phyloP scores from a whole-genome alignment of 345 rosid genomes.

The Jatropha curcas region DNA sequence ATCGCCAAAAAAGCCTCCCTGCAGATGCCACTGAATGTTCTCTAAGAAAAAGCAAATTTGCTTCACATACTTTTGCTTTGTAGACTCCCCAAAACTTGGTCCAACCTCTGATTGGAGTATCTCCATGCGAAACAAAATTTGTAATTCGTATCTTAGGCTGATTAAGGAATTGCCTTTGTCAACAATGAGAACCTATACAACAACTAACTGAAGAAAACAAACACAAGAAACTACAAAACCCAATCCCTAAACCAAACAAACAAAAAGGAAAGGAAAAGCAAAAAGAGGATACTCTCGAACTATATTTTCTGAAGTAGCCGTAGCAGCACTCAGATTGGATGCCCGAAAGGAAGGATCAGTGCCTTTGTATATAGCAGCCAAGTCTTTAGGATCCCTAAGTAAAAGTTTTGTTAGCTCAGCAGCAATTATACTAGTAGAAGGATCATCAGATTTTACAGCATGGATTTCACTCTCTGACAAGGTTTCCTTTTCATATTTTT shows the following conservation, averaged over 20 bases:
- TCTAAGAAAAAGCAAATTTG: slow-evolving; percentile 77
- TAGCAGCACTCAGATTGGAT: slow-evolving; percentile 34
- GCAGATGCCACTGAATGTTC: slow-evolving; percentile 71
- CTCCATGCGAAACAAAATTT: slow-evolving; percentile 92
- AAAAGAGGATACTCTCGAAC: slow-evolving; percentile 80
- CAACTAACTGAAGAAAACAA: slow-evolving; percentile 1
- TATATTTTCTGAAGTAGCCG: slow-evolving; percentile 37
- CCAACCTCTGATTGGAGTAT: slow-evolving; percentile 72
- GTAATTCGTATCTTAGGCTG: slow-evolving; percentile 71
- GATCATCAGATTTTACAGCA: slow-evolving; percentile 30
- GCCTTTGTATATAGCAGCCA: slow-evolving; percentile 47
- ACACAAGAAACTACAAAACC: neutral
- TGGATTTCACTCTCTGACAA: slow-evolving; percentile 41
- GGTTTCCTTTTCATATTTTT: slow-evolving; percentile 46
- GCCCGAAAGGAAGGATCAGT: slow-evolving; percentile 34
- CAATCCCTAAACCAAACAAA: neutral
- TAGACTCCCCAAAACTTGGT: slow-evolving; percentile 42
- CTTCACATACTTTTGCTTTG: slow-evolving; percentile 70
- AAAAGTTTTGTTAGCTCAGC: slow-evolving; percentile 56
- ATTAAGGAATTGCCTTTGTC: slow-evolving; percentile 47
- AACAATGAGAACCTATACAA: neutral
- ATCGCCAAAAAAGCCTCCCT: slow-evolving; percentile 89
- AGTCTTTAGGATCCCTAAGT: slow-evolving; percentile 71
- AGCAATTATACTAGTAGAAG: slow-evolving; percentile 32
- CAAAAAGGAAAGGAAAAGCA: neutral